These are phyloP conservation scores for Malus hybrid DNA, from an alignment of 331 rosid genomes.

Conservation along the genomic window DNA sequence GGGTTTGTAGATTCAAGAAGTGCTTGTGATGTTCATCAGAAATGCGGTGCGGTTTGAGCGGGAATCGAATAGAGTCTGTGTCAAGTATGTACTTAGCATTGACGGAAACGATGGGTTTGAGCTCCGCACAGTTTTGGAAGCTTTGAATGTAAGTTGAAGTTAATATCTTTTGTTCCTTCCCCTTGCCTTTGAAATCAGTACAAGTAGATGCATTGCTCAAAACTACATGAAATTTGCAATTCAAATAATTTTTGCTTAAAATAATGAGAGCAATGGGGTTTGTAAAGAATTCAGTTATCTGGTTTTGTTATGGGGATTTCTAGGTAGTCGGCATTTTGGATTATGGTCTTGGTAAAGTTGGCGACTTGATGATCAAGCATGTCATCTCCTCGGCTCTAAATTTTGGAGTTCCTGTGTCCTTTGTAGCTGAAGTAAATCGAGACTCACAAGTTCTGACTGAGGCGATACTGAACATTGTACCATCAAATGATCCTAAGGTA, in stretches of 20 bases:
- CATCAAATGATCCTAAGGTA: slow-evolving; percentile 50
- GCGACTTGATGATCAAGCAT: slow-evolving; percentile 73
- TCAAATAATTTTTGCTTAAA: neutral
- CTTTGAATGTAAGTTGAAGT: slow-evolving; percentile 66
- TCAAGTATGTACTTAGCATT: slow-evolving; percentile 38
- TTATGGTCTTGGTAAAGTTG: slow-evolving; percentile 86
- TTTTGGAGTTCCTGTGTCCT: slow-evolving; percentile 36
- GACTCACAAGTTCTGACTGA: slow-evolving; percentile 20
- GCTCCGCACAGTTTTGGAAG: slow-evolving; percentile 62
- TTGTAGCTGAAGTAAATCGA: slow-evolving; percentile 44
- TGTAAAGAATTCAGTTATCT: neutral
- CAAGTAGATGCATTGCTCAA: neutral
- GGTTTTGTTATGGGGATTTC: slow-evolving; percentile 4
- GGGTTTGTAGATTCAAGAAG: slow-evolving; percentile 94
- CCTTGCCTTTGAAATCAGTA: neutral
- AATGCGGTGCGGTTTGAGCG: slow-evolving; percentile 69
- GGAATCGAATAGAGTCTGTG: slow-evolving; percentile 41
- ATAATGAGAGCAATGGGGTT: neutral
- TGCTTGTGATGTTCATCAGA: slow-evolving; percentile 64
- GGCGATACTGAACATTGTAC: slow-evolving; percentile 51
- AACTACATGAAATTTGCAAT: neutral
- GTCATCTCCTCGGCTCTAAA: slow-evolving; percentile 50
- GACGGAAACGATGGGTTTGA: slow-evolving; percentile 35
- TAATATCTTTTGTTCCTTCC: neutral
- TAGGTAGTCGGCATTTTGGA: slow-evolving; percentile 79